Percentiles rank a stretch among this genome's conserved stretches.
Evolutionary conservation across 768 basidiomycete species (phyloP).

Genomic region (Pleurotus salmoneostramineus): DNA sequence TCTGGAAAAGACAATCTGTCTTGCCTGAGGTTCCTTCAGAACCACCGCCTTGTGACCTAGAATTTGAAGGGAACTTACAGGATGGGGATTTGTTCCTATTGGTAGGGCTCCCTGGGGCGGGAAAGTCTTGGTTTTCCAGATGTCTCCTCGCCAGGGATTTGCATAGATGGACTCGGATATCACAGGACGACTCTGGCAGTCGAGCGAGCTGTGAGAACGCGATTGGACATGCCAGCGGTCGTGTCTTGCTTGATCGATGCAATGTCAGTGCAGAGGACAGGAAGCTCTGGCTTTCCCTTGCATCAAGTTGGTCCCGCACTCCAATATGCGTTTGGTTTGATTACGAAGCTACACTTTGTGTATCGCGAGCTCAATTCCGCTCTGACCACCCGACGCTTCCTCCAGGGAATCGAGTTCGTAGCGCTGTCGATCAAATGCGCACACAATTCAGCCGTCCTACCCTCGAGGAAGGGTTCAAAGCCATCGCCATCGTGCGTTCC

Average conservation of each 20-base stretch:
- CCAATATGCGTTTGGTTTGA: slow-evolving; percentile 57
- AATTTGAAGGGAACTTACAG: slow-evolving; percentile 35
- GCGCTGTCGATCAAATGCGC: slow-evolving; percentile 53
- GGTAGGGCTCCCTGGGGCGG: slow-evolving; percentile 61
- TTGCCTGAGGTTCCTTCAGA: slow-evolving; percentile 48
- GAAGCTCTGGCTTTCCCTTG: slow-evolving; percentile 45
- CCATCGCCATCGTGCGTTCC: slow-evolving; percentile 42
- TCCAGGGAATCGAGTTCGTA: slow-evolving; percentile 50
- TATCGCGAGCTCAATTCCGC: slow-evolving; percentile 50
- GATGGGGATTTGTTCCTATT: slow-evolving; percentile 43
- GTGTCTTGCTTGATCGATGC: slow-evolving; percentile 53
- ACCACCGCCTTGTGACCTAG: slow-evolving; percentile 41
- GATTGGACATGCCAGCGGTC: slow-evolving; percentile 36
- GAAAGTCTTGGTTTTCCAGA: slow-evolving; percentile 54
- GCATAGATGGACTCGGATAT: slow-evolving; percentile 39
- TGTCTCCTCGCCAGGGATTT: slow-evolving; percentile 42
- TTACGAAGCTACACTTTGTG: slow-evolving; percentile 44
- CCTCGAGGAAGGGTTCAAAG: slow-evolving; percentile 50
- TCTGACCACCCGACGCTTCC: slow-evolving; percentile 57
- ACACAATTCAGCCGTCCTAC: slow-evolving; percentile 38
- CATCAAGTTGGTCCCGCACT: slow-evolving; percentile 38
- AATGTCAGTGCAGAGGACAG: slow-evolving; percentile 46
- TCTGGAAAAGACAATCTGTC: slow-evolving; percentile 55
- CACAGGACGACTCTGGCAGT: slow-evolving; percentile 55
- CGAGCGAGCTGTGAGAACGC: slow-evolving; percentile 44